Conservation (phyloP, 202 grass and related monocot species). For the Hordeum pubiflorum region DNA sequence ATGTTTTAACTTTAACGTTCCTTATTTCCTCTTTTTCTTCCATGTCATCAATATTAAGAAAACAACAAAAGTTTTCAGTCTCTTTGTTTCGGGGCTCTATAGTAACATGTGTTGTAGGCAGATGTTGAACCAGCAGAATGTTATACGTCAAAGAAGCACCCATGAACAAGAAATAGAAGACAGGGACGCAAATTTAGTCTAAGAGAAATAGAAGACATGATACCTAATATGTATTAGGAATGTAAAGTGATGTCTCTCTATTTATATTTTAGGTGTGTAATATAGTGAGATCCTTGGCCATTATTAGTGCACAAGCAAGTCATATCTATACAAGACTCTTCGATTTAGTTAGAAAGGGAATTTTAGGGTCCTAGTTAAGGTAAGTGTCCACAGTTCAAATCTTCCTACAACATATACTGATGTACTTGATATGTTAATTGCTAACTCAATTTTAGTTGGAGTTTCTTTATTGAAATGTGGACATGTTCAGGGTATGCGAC, state of each 20-base stretch:
- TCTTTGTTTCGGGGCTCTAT: background rate
- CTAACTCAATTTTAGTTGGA: background rate
- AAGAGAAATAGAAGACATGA: background rate
- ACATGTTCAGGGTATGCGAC: background rate
- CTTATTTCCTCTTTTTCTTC: background rate
- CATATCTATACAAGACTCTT: background rate
- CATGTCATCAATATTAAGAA: background rate
- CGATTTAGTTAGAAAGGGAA: background rate
- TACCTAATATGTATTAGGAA: background rate
- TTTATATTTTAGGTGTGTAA: background rate
- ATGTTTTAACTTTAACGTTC: background rate
- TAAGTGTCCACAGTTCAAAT: background rate
- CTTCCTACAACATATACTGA: background rate
- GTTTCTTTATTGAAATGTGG: background rate
- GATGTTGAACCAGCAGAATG: background rate
- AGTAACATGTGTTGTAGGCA: background rate
- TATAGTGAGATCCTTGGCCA: background rate
- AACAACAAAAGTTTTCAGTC: background rate
- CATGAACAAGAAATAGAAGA: background rate
- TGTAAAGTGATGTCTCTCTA: background rate
- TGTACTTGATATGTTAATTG: conserved; percentile 14
- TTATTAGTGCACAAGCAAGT: background rate
- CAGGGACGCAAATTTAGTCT: background rate
- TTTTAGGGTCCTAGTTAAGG: background rate
- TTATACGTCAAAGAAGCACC: background rate